These are phyloP conservation scores for Bipolaris oryzae DNA, from an alignment of 2,329 filamentous ascomycete genomes.

Conservation along the genomic window DNA sequence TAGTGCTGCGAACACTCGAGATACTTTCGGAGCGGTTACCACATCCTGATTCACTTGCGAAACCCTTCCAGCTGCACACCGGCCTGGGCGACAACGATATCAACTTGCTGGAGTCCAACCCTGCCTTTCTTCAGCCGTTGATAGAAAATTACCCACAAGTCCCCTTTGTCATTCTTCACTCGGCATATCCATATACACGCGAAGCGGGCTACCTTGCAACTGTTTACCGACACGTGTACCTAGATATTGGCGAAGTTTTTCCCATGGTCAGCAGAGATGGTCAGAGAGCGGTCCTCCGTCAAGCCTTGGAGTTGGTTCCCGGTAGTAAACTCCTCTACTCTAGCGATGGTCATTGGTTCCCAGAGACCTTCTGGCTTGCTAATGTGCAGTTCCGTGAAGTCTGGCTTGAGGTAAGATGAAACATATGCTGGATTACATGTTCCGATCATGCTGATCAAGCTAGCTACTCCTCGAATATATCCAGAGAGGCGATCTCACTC, in stretches of 20 bases:
- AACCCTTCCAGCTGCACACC: slow-evolving; percentile 84
- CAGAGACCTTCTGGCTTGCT: slow-evolving; percentile 77
- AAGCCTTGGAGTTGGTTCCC: slow-evolving; percentile 77
- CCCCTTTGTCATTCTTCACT: slow-evolving; percentile 78
- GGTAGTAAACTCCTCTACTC: slow-evolving; percentile 79
- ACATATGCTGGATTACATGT: background rate
- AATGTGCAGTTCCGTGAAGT: slow-evolving; percentile 74
- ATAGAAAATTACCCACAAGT: slow-evolving; percentile 72
- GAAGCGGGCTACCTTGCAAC: slow-evolving; percentile 80
- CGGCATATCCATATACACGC: slow-evolving; percentile 79
- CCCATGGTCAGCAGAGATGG: slow-evolving; percentile 78
- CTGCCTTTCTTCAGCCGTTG: slow-evolving; percentile 74
- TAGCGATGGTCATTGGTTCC: slow-evolving; percentile 79
- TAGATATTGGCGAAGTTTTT: slow-evolving; percentile 84
- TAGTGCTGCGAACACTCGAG: slow-evolving; percentile 69
- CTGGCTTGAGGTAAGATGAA: slow-evolving; percentile 63
- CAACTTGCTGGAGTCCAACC: slow-evolving; percentile 70
- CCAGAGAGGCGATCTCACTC: slow-evolving; percentile 64
- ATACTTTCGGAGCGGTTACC: slow-evolving; percentile 56
- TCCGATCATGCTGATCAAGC: slow-evolving; percentile 4
- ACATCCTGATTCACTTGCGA: slow-evolving; percentile 55
- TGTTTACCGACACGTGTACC: slow-evolving; percentile 78
- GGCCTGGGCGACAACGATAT: slow-evolving; percentile 83
- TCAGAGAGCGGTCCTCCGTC: slow-evolving; percentile 71
- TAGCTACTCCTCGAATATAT: slow-evolving; percentile 72